These are phyloP conservation scores for Lactarius indigo DNA, from an alignment of 768 basidiomycete species.

Conservation along the genomic window DNA sequence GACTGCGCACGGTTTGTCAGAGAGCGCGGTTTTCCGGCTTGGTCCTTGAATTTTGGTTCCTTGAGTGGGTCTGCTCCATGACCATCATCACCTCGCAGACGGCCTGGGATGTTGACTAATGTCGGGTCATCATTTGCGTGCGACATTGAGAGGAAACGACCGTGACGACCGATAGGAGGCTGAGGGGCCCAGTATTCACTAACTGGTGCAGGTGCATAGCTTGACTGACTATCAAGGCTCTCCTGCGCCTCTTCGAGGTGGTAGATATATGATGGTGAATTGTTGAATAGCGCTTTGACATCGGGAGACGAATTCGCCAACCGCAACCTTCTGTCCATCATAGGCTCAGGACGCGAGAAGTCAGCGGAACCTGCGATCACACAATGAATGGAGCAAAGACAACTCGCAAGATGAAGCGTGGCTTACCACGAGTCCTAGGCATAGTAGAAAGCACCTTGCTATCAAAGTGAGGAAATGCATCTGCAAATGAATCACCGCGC, in stretches of 20 bases:
- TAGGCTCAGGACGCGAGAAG: constrained; percentile 66
- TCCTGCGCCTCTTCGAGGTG: constrained; percentile 71
- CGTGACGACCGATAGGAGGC: constrained; percentile 62
- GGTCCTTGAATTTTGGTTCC: constrained; percentile 81
- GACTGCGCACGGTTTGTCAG: constrained; percentile 86
- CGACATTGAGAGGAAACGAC: constrained; percentile 26
- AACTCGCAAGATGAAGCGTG: constrained; percentile 9
- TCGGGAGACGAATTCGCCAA: constrained; percentile 89
- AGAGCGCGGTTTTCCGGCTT: constrained; percentile 70
- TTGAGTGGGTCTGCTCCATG: constrained; percentile 81
- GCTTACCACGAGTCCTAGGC: constrained; percentile 55
- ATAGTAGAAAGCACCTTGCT: constrained; percentile 86
- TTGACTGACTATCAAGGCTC: constrained; percentile 47
- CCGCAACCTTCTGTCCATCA: constrained; percentile 70
- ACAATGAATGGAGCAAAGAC: constrained; percentile 14
- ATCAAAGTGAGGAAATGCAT: constrained; percentile 95
- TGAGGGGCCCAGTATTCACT: constrained; percentile 76
- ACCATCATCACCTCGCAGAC: constrained; percentile 70
- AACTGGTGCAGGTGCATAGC: constrained; percentile 51
- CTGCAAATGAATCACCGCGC: constrained; percentile 88
- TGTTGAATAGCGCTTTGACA: constrained; percentile 91
- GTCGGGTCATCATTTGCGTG: constrained; percentile 25
- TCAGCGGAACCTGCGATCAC: constrained; percentile 63
- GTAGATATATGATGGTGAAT: constrained; percentile 75
- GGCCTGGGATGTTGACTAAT: constrained; percentile 61